Evolutionary conservation across 805 yeast genomes (phyloP), one percentile per base, ranked within the genome.

Genomic region (Cyberlindnera japonica): DNA sequence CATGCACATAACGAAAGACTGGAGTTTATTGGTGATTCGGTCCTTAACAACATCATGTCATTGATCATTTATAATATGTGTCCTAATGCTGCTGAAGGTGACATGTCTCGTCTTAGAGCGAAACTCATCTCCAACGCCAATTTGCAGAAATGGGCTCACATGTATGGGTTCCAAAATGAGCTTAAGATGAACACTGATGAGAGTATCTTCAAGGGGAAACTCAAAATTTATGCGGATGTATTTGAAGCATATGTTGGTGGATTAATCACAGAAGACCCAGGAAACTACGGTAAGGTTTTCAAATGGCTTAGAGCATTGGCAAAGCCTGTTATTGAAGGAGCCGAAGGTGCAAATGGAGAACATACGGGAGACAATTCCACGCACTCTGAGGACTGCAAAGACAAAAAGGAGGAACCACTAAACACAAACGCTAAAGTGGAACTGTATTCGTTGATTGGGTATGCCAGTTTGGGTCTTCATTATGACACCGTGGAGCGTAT

Each of bases 181-280:
- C 62, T 87, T 47, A 69, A 72, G 41, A 67, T 72, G 38, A 71
- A 73, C 49, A 68, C 72, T 24, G 77, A 75, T 41, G 75, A 67
- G 23, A 58, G 60, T 4, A 53, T 67, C 12, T 68, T 72, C 38
- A 64, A 67, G 24, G 85, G 86, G 8, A 77, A 72, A 43, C 74
- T 74, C 48, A 93, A 93, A 57, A 67, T 84, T 4, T 74, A 74
- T 54, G 96, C 98, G 0, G 99, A 91, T 68, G 79, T 84, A 0
- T 86, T 91, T 58, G 99, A 93, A 63, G 96, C 98, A 0, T 91
- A 91, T 51, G 72, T 93, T 33, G 98, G 96, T 6, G 99, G 95
- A 0, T 61, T 91, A 23, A 72, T 74, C 7, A 67, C 77, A 17
- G 95, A 85, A 47, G 66, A 74, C 32, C 62, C 67, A 17, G 56